Base-by-base conservation (phyloP, 208 protist genomes). In the Porcisia deanei region DNA sequence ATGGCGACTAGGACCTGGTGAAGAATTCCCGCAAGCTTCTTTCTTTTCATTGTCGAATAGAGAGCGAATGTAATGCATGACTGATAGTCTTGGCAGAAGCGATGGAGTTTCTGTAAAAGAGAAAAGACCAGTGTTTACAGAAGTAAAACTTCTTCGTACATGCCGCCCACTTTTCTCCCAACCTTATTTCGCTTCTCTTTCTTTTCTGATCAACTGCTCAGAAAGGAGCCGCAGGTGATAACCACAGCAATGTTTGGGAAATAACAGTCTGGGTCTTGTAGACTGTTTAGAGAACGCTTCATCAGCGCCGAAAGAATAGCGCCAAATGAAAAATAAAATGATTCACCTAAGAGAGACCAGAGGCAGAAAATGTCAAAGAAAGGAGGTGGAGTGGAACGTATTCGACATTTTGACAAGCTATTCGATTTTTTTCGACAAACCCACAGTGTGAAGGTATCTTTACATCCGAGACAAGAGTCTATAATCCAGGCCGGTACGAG, bases 31-130 rank as follows among this genome's bases (percentile, higher is more conserved):
- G 47, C 65, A 58, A 30, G 55, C 3, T 16, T 76, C 66, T 53
- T 60, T 76, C 49, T 61, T 81, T 59, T 81, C 76, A 58, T 73
- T 64, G n/a, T 73, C 76, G 30, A 81, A 81, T 1, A 81, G n/a
- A 25, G 63, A 70, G 30, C 71, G 70, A 63, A 81, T 45, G 67
- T 73, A 81, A 14, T 69, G 34, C 77, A 81, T 81, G 18, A n/a
- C 49, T 71, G 30, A 67, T 9, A 49, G 8, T 1, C 63, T 67
- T 67, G 10, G 16, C 41, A 67, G 22, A 30, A 52, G 22, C 63
- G 30, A 67, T 67, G 47, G 25, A 22, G 14, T 20, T 67, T 52
- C 6, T 20, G 20, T 7, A 22, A 30, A 22, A 67, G 39, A 52
- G 41, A 67, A 67, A 3, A 52, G 5, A 6, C 63, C 16, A 67